phyloP scores from a whole-genome alignment of 2,329 filamentous ascomycete genomes.

The Pseudopyricularia javanii region DNA sequence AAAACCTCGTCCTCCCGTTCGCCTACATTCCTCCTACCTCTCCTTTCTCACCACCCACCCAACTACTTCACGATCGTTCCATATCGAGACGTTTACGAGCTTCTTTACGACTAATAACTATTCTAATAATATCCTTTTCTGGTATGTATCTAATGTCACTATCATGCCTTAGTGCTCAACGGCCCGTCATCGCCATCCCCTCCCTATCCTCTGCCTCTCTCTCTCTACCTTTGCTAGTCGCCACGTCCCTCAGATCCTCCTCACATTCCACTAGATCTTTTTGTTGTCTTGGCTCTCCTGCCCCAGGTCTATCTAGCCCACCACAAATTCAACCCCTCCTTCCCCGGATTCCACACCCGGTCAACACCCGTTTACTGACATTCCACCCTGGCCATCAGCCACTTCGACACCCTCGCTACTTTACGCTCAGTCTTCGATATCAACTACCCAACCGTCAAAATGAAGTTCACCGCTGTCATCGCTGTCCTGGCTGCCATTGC shows the following conservation, averaged over 20 bases:
- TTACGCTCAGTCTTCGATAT: slow-evolving; percentile 7
- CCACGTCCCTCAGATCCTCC: not conserved
- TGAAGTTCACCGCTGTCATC: slow-evolving; percentile 24
- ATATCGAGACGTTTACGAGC: not conserved
- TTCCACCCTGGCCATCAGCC: slow-evolving; percentile 4
- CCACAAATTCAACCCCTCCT: too few species aligned
- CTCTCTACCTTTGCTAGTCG: too few species aligned
- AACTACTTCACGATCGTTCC: slow-evolving; percentile 1
- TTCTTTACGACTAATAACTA: not conserved
- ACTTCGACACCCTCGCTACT: not conserved
- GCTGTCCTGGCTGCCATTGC: slow-evolving; percentile 20
- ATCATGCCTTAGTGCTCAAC: not conserved
- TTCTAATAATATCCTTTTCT: not conserved
- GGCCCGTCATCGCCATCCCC: not conserved
- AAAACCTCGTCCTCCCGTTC: not conserved
- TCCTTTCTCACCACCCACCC: not conserved
- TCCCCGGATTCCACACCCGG: not conserved
- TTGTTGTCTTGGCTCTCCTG: not conserved
- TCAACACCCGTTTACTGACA: not conserved
- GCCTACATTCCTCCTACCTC: not conserved
- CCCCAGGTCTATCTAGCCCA: not conserved
- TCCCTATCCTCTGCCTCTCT: not conserved
- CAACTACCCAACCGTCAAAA: slow-evolving; percentile 17
- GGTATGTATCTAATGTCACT: not conserved
- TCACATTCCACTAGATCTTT: not conserved